Percentiles rank a stretch among this genome's conserved stretches.
phyloP scores from a whole-genome alignment of 2,329 filamentous ascomycete genomes.

The Penicillium aurantiogriseum region DNA sequence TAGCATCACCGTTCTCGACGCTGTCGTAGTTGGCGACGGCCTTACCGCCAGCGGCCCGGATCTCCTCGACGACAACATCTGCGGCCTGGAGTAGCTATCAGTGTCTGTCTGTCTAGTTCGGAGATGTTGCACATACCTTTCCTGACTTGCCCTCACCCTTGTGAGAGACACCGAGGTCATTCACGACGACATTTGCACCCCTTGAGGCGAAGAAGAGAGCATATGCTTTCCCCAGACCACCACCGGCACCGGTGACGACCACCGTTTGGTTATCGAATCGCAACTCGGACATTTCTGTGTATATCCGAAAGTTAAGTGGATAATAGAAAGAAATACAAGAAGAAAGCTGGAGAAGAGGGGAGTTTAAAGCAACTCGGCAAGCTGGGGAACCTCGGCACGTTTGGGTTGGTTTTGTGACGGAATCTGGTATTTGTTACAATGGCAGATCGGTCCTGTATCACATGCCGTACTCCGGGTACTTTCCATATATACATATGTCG shows the following conservation, averaged over 20 bases:
- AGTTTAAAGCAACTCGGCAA: constrained; percentile 35
- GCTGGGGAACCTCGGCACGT: constrained; percentile 37
- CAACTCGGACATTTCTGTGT: constrained; percentile 62
- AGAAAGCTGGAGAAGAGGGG: constrained; percentile 24
- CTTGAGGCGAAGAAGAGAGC: constrained; percentile 86
- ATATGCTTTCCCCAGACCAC: constrained; percentile 78
- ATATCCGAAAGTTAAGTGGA: constrained; percentile 14
- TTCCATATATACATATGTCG: not conserved
- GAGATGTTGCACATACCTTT: constrained; percentile 59
- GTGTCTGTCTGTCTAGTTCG: constrained; percentile 27
- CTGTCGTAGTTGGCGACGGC: constrained; percentile 95
- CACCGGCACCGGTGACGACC: constrained; percentile 82
- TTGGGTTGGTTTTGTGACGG: constrained; percentile 14
- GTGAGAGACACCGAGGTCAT: constrained; percentile 90
- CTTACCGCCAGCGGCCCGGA: constrained; percentile 81
- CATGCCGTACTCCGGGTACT: constrained; percentile 28
- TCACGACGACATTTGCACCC: constrained; percentile 93
- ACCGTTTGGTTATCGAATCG: constrained; percentile 87
- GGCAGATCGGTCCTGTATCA: constrained; percentile 31
- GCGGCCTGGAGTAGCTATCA: constrained; percentile 56
- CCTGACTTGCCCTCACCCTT: constrained; percentile 85
- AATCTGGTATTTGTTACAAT: constrained; percentile 18
- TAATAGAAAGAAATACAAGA: constrained; percentile 14
- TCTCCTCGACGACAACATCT: constrained; percentile 50
- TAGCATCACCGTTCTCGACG: constrained; percentile 80